Conservation (phyloP, 139 green algal species). For the Dunaliella primolecta region DNA sequence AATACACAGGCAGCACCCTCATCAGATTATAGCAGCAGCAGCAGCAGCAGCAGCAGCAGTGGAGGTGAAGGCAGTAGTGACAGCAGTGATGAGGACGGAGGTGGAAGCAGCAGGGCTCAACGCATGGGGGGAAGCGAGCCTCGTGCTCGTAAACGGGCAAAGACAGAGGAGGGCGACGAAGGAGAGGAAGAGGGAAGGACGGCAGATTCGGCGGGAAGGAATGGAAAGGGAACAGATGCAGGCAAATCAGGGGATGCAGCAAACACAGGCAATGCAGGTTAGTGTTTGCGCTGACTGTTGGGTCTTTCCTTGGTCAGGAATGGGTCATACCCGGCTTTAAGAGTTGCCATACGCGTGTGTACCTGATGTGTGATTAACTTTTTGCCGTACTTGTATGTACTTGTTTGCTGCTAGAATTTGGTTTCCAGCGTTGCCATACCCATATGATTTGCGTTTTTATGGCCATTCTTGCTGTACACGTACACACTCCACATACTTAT, state of each 20-base stretch:
- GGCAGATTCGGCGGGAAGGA: too few relatives aligned
- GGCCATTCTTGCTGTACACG: too few relatives aligned
- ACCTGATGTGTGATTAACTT: too few relatives aligned
- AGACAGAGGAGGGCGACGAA: background rate
- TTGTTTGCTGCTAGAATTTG: too few relatives aligned
- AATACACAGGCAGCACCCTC: background rate
- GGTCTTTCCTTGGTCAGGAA: too few relatives aligned
- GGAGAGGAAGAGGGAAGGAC: background rate
- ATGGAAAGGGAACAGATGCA: background rate
- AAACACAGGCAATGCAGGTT: too few relatives aligned
- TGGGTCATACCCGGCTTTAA: too few relatives aligned
- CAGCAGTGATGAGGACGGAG: background rate
- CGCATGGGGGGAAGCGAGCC: background rate
- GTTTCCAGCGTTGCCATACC: too few relatives aligned
- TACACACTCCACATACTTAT: too few relatives aligned
- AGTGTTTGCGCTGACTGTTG: background rate
- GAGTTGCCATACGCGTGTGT: too few relatives aligned
- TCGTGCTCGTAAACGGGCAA: background rate
- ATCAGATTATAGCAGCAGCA: background rate
- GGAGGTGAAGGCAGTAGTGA: background rate
- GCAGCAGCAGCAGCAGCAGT: background rate
- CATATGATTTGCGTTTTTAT: too few relatives aligned
- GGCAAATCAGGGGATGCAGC: background rate
- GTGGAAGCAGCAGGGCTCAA: background rate
- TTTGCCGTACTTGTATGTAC: too few relatives aligned